phyloP scores from a whole-genome alignment of 1,139 yeast genomes.

The Kodamaea suecica region DNA sequence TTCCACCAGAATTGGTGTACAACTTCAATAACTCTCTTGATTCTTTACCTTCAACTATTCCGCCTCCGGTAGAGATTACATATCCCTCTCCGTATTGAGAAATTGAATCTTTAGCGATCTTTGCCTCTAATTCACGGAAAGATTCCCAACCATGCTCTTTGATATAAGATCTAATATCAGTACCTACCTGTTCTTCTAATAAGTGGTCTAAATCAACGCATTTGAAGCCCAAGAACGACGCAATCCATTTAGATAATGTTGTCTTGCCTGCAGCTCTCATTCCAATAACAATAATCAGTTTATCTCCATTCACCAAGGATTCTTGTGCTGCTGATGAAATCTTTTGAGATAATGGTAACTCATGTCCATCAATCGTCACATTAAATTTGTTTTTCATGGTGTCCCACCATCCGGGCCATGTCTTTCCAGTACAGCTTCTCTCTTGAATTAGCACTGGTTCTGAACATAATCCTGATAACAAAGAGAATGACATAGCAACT shows the following conservation, averaged over 20 bases:
- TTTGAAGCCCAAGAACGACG: conserved; percentile 66
- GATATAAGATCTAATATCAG: conserved; percentile 65
- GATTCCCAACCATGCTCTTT: conserved; percentile 78
- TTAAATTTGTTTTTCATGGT: conserved; percentile 68
- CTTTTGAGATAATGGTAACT: conserved; percentile 22
- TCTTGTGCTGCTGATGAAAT: conserved; percentile 14
- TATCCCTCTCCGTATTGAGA: conserved; percentile 49
- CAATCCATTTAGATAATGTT: conserved; percentile 79
- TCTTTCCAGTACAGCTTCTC: conserved; percentile 90
- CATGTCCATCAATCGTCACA: conserved; percentile 67
- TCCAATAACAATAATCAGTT: conserved; percentile 81
- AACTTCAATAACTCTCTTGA: conserved; percentile 61
- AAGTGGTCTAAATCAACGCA: conserved; percentile 75
- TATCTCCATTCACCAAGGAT: conserved; percentile 33
- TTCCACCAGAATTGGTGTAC: conserved; percentile 58
- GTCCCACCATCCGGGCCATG: conserved; percentile 99
- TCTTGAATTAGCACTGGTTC: conserved; percentile 74
- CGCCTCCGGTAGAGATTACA: conserved; percentile 95
- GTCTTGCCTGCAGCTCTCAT: conserved; percentile 99
- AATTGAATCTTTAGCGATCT: conserved; percentile 53
- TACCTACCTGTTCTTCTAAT: conserved; percentile 55
- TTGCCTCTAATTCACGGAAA: conserved; percentile 71
- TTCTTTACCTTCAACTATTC: conserved; percentile 76
- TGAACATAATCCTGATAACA: conserved; percentile 60
- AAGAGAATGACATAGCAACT: conserved; percentile 96